These are phyloP conservation scores for Xerocomus spinulosus DNA, from an alignment of 768 basidiomycete genomes.

Conservation along the genomic window DNA sequence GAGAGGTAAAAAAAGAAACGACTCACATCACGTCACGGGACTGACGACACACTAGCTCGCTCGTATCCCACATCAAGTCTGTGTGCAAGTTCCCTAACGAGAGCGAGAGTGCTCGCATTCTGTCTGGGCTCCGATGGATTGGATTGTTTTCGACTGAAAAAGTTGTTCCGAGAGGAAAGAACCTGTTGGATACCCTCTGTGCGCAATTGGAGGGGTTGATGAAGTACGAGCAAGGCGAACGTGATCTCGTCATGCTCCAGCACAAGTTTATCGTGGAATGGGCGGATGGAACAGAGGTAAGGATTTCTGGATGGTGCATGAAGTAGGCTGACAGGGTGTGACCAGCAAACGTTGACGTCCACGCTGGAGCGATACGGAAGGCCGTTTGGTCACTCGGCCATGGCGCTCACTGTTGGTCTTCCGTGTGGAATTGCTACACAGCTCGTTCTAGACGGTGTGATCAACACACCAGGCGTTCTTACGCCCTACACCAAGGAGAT, in stretches of 20 bases:
- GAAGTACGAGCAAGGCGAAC: constrained; percentile 86
- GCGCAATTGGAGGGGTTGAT: constrained; percentile 86
- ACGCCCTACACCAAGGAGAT: constrained; percentile 86
- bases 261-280: constrained; percentile 95
- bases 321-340: constrained; percentile 1
- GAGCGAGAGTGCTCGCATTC: constrained; percentile 68
- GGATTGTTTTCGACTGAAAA: constrained; percentile 79
- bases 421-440: constrained; percentile 94
- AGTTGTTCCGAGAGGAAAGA: constrained; percentile 58
- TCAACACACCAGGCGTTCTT: constrained; percentile 73
- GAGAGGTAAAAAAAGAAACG: constrained; percentile 51
- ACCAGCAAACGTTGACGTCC: constrained; percentile 79
- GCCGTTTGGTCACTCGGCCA: constrained; percentile 76
- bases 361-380: constrained; percentile 88
- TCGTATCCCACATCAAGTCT: constrained; percentile 66
- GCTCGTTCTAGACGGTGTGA: constrained; percentile 81
- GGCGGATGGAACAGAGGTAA: constrained; percentile 70
- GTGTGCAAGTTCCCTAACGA: constrained; percentile 70
- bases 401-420: constrained; percentile 88
- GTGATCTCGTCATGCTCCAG: constrained; percentile 96
- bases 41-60: constrained; percentile 44
- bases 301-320: constrained; percentile 11
- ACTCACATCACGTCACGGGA: neutral
- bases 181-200: constrained; percentile 92
- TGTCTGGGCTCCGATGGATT: constrained; percentile 90